Base-by-base conservation (phyloP, 352 stramenopile species). In the Aphanomyces cochlioides region DNA sequence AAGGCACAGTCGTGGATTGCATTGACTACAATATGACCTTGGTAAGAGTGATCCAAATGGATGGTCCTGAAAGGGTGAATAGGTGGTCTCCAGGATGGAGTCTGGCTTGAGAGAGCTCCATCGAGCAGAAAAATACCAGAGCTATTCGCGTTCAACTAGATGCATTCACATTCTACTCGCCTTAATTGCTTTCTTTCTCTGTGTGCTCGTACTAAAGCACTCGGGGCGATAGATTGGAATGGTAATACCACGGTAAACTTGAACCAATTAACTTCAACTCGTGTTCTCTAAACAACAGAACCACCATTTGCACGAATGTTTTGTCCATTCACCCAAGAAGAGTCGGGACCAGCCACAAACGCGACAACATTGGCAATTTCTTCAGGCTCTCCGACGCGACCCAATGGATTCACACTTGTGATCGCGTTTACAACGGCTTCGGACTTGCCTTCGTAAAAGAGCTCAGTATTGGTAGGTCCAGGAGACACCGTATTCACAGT, bases 1-100 rank as follows among this genome's bases (percentile, higher is more conserved):
- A 93, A 68, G 86, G 86, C 34, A 90, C 84, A 21, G 74, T 93
- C 36, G 75, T 93, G n/a, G 86, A 93, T 67, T 80, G 86, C 5
- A 93, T 93, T 66, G 86, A 93, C 75, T 93, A 90, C 78, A 93
- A 93, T 77, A 92, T 93, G 83, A 82, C 90, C 39, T 82, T 91
- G 80, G 85, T 91, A 73, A 6, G 56, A 13, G 2, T 40, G 41
- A 40, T 28, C 28, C 28, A 28, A 28, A 28, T 28, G 28, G 28
- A 28, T 28, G 28, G 2, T 28, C 28, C 28, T 28, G 28, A 28
- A 28, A 28, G 28, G 28, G 2, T 56, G 28, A 53, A 7, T 65
- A 93, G 85, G 82, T 90, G 19, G 83, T 85, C 5, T 76, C 74
- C 7, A 75, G 77, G 21, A 81, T 88, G 74, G 82, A 83, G 10